Evolutionary conservation across 768 basidiomycete genomes (phyloP).

Genomic region (Mycena rosella): DNA sequence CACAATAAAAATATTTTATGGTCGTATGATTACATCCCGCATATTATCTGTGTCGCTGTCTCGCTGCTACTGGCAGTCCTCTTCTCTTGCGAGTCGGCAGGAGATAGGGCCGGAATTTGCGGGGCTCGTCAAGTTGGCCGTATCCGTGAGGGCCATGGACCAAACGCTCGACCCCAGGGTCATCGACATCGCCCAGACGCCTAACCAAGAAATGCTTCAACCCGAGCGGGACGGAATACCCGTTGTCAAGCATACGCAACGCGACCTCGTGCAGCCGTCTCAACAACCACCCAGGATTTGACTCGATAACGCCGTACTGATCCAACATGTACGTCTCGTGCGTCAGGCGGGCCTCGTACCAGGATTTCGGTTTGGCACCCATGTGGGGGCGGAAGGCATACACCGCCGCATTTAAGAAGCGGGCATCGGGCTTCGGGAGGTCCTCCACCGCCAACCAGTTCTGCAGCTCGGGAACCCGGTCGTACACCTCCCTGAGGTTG

Average conservation of each 20-base stretch:
- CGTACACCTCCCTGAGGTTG: slow-evolving; percentile 22
- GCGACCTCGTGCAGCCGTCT: slow-evolving; percentile 53
- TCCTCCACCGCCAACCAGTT: slow-evolving; percentile 40
- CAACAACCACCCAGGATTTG: slow-evolving; percentile 40
- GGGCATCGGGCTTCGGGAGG: slow-evolving; percentile 66
- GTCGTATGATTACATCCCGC: no score
- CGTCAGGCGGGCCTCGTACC: slow-evolving; percentile 48
- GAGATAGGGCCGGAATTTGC: slow-evolving; percentile 10
- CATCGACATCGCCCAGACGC: slow-evolving; percentile 25
- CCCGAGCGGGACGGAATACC: slow-evolving; percentile 55
- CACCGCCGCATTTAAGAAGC: slow-evolving; percentile 72
- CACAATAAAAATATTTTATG: no score
- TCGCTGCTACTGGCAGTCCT: slow-evolving; percentile 28
- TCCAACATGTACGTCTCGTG: slow-evolving; percentile 45
- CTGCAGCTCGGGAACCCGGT: slow-evolving; percentile 8
- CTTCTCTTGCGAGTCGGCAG: slow-evolving; percentile 26
- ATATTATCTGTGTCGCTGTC: no score
- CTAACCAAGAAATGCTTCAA: slow-evolving; percentile 57
- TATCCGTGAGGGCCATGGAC: slow-evolving; percentile 10
- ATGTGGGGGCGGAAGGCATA: slow-evolving; percentile 35
- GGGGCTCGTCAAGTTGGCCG: not conserved
- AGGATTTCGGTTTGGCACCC: slow-evolving; percentile 35
- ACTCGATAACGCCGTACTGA: slow-evolving; percentile 39
- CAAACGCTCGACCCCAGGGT: slow-evolving; percentile 5
- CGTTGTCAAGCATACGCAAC: slow-evolving; percentile 53